Evolutionary conservation across 2,329 filamentous ascomycete genomes (phyloP), one percentile per base, ranked within the genome.

Genomic region (Aureobasidium melanogenum): DNA sequence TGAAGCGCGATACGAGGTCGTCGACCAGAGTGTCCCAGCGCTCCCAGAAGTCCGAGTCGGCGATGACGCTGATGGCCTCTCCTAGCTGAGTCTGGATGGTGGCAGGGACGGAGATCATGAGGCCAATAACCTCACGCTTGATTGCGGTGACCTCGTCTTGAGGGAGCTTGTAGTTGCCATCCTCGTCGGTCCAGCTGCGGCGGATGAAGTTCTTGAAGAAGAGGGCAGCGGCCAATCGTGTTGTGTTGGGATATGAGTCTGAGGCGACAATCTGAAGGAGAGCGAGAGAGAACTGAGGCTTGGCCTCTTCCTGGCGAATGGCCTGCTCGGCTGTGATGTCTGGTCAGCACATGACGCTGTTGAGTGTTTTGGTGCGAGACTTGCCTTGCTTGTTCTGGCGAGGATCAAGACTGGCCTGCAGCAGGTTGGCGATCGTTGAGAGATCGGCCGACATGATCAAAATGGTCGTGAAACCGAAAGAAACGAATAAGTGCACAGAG

Each of bases 161-260:
- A 14, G 89, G 85, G 39, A 99, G 84, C 77, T 92, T 94, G 80
- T 99, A 94, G 74, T 88, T 88, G 71, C 94, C 92, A 76, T 97
- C 89, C 72, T 96, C 93, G 74, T 97, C 90, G 68, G 91, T 89
- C 85, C 95, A 99, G 80, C 91, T 94, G 72, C 88, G 85, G 75
- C 89, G 88, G 71, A 99, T 91, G 75, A 96, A 96, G 79, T 99
- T 99, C 78, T 99, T 99, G 84, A 99, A 99, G 79, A 89, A 94
- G 63, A 99, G 82, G 30, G 94, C 90, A 69, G 89, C 90, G 7
- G 93, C 85, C 44, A 99, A 85, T 64, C 94, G 87, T 64, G 89
- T 94, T 69, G 89, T 93, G 66, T 81, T 77, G 43, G 90, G 86
- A 65, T 88, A 84, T 44, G 82, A 79, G 62, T 86, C 84, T 67